Evolutionary conservation across 2,329 filamentous ascomycete species (phyloP).

Genomic region (Clarireedia sp.): DNA sequence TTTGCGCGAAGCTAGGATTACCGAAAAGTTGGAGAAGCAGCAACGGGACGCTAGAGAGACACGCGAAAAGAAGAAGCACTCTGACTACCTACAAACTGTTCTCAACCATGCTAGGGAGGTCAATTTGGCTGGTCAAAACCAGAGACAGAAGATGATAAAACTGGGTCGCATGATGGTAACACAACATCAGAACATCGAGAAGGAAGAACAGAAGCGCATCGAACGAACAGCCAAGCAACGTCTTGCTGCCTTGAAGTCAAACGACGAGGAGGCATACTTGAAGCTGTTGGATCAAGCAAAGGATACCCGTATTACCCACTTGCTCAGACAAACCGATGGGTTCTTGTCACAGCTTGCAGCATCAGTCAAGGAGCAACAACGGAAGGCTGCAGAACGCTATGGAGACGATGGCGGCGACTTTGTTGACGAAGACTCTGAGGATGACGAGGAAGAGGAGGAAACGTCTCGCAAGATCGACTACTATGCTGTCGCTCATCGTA

Average conservation of each 20-base stretch:
- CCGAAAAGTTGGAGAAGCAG: slow-evolving; percentile 98
- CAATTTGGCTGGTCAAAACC: slow-evolving; percentile 54
- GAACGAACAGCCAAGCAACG: slow-evolving; percentile 98
- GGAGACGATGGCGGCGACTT: slow-evolving; percentile 50
- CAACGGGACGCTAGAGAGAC: slow-evolving; percentile 93
- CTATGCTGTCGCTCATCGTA: slow-evolving; percentile 93
- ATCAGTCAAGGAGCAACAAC: slow-evolving; percentile 90
- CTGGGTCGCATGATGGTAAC: slow-evolving; percentile 80
- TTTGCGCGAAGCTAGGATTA: slow-evolving; percentile 88
- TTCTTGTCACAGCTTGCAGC: slow-evolving; percentile 94
- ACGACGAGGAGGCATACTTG: slow-evolving; percentile 98
- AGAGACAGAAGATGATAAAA: slow-evolving; percentile 72
- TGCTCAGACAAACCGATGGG: slow-evolving; percentile 93
- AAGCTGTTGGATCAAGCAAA: slow-evolving; percentile 97
- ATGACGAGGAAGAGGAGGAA: slow-evolving; percentile 60
- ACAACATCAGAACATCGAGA: slow-evolving; percentile 94
- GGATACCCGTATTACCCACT: slow-evolving; percentile 96
- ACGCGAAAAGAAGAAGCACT: slow-evolving; percentile 95
- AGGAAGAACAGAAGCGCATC: slow-evolving; percentile 97
- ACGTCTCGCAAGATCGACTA: slow-evolving; percentile 86
- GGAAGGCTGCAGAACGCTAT: slow-evolving; percentile 71
- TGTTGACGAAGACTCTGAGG: slow-evolving; percentile 51
- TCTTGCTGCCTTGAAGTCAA: slow-evolving; percentile 96
- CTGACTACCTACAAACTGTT: slow-evolving; percentile 83
- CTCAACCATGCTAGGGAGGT: slow-evolving; percentile 76